These are phyloP conservation scores for Candida cerambycidarum DNA, from an alignment of 805 yeast genomes.

Conservation along the genomic window DNA sequence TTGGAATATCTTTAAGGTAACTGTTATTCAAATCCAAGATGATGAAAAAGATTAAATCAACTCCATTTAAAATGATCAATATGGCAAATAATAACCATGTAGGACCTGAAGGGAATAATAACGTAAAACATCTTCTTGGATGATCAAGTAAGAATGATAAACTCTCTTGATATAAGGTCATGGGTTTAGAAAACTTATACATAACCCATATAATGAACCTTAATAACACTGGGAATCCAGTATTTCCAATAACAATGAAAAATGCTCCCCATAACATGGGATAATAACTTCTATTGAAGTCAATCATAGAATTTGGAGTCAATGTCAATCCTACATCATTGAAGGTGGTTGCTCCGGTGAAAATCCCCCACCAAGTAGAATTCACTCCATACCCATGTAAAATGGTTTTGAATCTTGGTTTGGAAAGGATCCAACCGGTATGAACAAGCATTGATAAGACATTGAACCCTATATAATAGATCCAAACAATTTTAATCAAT, in stretches of 20 bases:
- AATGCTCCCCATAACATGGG: constrained; percentile 62
- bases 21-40: constrained; percentile 65
- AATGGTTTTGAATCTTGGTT: constrained; percentile 39
- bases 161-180: constrained; percentile 69
- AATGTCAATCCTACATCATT: constrained; percentile 84
- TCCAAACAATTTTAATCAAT: constrained; percentile 59
- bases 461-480: constrained; percentile 78
- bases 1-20: constrained; percentile 53
- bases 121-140: constrained; percentile 94
- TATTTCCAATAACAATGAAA: constrained; percentile 87
- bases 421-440: constrained; percentile 59
- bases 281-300: constrained; percentile 65
- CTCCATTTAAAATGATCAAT: constrained; percentile 65
- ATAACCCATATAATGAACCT: constrained; percentile 81
- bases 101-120: constrained; percentile 87
- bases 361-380: constrained; percentile 93
- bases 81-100: constrained; percentile 93
- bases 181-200: constrained; percentile 63
- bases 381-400: constrained; percentile 59
- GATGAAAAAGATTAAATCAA: constrained; percentile 79
- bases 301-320: constrained; percentile 75
- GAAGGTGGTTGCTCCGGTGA: constrained; percentile 76
- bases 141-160: constrained; percentile 86
- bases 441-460: constrained; percentile 51
- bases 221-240: constrained; percentile 86